Evolutionary conservation across 371 early-diverging fungal species (phyloP), one percentile per base, ranked within the genome.

Genomic region (Mucor mucedo): DNA sequence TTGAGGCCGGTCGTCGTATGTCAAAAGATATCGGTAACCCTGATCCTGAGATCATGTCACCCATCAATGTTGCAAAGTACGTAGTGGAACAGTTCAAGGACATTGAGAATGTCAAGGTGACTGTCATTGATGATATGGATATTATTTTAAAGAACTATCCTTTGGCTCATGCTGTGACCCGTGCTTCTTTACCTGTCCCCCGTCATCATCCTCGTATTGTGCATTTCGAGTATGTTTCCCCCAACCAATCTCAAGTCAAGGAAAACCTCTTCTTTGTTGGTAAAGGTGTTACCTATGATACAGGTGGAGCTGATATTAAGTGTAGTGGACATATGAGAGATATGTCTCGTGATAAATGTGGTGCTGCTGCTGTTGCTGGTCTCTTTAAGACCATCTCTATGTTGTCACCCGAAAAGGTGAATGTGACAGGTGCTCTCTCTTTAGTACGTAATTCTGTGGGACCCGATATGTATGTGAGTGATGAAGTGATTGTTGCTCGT

Each of bases 311-410:
- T 57, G 91, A 93, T 71, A 82, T 95, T 65, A 95, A 95, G 78
- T 80, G 84, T 55, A 87, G 89, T 52, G 95, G 93, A 52, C 78
- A 82, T 56, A 95, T 95, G 95, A 83, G 93, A 55, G 82, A 69
- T 53, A 95, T 95, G 95, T 91, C 91, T 42, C 88, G 92, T 68
- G 95, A 95, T 76, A 95, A 95, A 72, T 88, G 94, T 52, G 95
- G 95, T 65, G 95, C 95, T 30, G 87, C 94, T 32, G 83, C 89
- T 30, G 89, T 88, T n/a, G 93, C 94, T 38, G 95, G 94, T 41
- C 90, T 93, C 78, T 77, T 92, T 66, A 85, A 88, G 66, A 89
- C 93, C 0, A 73, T 92, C 3, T 85, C 84, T 1, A 55, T 86
- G 63, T 65, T 93, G 62, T 73, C 80, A 53, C 92, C 92, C 53